A percentile compares a stretch with the other conserved stretches of the same genome.
Conservation (phyloP, 139 green algal genomes). For the Closterium sp. region DNA sequence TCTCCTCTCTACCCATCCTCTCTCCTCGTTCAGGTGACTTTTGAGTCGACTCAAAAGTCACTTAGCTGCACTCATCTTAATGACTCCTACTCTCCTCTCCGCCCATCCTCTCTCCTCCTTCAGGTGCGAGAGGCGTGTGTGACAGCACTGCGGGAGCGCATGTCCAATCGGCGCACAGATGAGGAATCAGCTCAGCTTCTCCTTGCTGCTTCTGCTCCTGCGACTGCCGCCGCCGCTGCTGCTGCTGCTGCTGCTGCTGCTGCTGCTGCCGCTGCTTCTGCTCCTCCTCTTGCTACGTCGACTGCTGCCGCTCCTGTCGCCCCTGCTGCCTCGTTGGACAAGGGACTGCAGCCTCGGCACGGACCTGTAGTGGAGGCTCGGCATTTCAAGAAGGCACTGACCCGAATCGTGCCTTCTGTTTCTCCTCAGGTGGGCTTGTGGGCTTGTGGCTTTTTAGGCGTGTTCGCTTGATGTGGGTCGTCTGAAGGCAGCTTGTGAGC, state of each 20-base stretch:
- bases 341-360: not conserved
- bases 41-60: no score
- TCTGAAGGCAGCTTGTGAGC: not conserved
- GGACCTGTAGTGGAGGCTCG: conserved; percentile 11
- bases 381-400: conserved; percentile 16
- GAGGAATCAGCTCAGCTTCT: not conserved
- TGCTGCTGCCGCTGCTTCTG: not conserved
- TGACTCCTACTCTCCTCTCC: not conserved
- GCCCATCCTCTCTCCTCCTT: not conserved
- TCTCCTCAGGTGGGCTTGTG: conserved; percentile 4
- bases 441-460: not conserved
- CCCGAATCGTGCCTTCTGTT: conserved; percentile 14
- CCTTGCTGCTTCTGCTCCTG: not conserved
- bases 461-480: not conserved
- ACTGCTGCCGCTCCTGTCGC: not conserved
- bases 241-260: no score
- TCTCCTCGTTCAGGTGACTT: no score
- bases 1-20: no score
- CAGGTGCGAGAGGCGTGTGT: conserved; percentile 22
- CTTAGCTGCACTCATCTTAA: no score
- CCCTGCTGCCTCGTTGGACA: not conserved
- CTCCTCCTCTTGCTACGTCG: not conserved
- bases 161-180: not conserved
- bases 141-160: conserved; percentile 18
- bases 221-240: no score